Evolutionary conservation across 1,284 basidiomycete species (phyloP), one percentile per base, ranked within the genome.

Genomic region (Volvariella surrecta): DNA sequence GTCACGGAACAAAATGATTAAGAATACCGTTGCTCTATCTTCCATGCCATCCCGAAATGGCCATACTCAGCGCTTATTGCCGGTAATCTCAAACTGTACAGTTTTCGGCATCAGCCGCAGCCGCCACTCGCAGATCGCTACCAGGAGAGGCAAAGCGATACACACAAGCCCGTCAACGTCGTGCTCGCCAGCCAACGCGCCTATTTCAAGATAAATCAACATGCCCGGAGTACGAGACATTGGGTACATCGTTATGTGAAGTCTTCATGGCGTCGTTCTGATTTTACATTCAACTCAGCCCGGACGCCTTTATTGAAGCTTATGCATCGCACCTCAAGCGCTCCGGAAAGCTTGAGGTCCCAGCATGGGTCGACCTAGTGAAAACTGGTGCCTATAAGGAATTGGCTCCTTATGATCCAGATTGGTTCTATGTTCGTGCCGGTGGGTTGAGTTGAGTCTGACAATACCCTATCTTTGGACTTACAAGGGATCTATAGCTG

Each of bases 391-490:
- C 88, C 51, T 95, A 78, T 80, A 99, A 98, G 74, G 95, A 99
- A 74, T 90, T 95, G 53, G 94, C 94, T 44, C 95, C 95, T 47
- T 98, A 98, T 73, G 93, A 99, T 71, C 89, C 91, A 43, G 96
- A 99, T 71, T 99, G 95, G 95, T 99, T 84, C 81, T 99, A 99
- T 74, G 78, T 96, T 62, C 92, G 95, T 58, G 89, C 94, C 68
- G 93, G 93, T 94, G 60, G 60, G 81, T 61, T 31, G 18, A 17
- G 32, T 45, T 28, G 6, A 28, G 24, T 28, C 13, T 7, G 4
- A 6, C 4, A 35, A 35, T 19, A n/a, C 15, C 4, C 18, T 19
- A 7, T 19, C 6, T 15, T 16, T 35, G 18, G n/a, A 6, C 8
- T 7, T 35, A 19, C 8, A 35, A 16, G 4, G 34, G n/a, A 22